Evolutionary conservation across 2,329 filamentous ascomycete species (phyloP).

Genomic region (Apiospora kogelbergensis): DNA sequence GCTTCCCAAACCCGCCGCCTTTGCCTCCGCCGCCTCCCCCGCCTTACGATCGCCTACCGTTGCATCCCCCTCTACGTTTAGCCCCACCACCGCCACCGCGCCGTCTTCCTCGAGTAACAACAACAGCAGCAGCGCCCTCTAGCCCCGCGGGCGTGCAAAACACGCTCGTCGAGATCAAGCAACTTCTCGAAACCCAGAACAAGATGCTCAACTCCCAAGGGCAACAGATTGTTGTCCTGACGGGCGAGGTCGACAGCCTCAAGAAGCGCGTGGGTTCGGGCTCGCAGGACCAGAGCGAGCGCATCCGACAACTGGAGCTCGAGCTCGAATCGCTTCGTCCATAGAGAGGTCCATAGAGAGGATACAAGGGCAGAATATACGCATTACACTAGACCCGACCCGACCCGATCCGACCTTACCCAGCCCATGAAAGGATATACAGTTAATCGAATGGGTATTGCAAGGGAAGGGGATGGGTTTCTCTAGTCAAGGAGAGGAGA

Average conservation of each 20-base stretch:
- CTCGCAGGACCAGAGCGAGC: constrained; percentile 64
- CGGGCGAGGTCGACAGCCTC: constrained; percentile 74
- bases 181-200: constrained; percentile 73
- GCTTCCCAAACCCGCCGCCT: constrained; percentile 39
- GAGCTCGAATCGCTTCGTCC: constrained; percentile 66
- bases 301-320: constrained; percentile 66
- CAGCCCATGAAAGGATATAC: not conserved
- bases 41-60: constrained; percentile 39
- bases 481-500: no score
- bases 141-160: constrained; percentile 56
- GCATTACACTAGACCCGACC: no score
- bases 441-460: not conserved
- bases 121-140: constrained; percentile 28
- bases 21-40: constrained; percentile 25
- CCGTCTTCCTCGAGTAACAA: constrained; percentile 21
- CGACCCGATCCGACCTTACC: no score
- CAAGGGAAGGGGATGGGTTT: no score
- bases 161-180: constrained; percentile 74
- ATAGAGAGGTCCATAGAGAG: constrained; percentile 46
- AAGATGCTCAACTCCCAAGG: constrained; percentile 72
- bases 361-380: not conserved
- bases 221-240: constrained; percentile 69
- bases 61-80: constrained; percentile 27
- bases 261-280: constrained; percentile 72
- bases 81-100: constrained; percentile 35